Conservation (phyloP, 2,329 filamentous ascomycete genomes). For the Xylaria arbuscula region DNA sequence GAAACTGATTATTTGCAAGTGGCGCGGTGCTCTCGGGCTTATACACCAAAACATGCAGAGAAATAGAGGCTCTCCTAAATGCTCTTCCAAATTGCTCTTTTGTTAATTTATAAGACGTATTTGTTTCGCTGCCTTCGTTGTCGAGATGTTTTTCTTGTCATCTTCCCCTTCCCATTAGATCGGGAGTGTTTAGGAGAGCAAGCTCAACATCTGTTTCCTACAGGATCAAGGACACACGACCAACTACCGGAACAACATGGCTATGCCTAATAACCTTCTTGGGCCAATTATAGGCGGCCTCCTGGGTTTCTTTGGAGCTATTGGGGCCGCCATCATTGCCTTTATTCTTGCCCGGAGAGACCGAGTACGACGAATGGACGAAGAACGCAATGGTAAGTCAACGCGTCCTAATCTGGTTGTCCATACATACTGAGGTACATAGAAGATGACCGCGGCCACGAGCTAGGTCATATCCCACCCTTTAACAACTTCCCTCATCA, state of each 20-base stretch:
- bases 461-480: conserved; percentile 11
- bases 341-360: conserved; percentile 14
- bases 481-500: conserved; percentile 2
- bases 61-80: neutral
- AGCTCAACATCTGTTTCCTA: conserved; percentile 3
- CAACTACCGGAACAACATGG: conserved; percentile 19
- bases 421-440: conserved; percentile 12
- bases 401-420: conserved; percentile 9
- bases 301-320: conserved; percentile 27
- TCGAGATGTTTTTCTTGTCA: conserved; percentile 6
- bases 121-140: neutral
- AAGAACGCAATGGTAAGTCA: conserved; percentile 19
- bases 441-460: conserved; percentile 16
- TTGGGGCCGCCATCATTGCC: conserved; percentile 26
- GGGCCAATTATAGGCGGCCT: conserved; percentile 28
- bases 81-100: neutral
- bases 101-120: conserved; percentile 2
- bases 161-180: conserved; percentile 17
- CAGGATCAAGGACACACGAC: conserved; percentile 15
- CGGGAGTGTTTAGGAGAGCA: neutral
- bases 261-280: conserved; percentile 17
- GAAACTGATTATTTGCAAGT: neutral
- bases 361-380: conserved; percentile 18
- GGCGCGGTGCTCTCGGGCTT: conserved; percentile 8
- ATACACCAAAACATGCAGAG: conserved; percentile 5